Evolutionary conservation across 768 basidiomycete species (phyloP), one percentile per base, ranked within the genome.

Genomic region (Paxillus rubicundulus): DNA sequence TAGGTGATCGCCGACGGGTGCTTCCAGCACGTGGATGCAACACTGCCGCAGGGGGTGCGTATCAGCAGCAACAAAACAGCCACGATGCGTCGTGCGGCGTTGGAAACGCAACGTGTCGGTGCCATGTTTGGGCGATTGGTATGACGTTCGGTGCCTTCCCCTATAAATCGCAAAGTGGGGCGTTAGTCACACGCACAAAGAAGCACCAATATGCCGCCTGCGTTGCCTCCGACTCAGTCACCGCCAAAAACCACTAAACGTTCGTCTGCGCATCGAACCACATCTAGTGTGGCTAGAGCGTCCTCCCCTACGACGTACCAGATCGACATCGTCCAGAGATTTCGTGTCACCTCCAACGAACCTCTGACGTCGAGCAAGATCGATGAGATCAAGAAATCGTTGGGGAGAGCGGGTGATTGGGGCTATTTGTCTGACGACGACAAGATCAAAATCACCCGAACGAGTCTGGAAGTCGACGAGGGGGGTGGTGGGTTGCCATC

Each of bases 351-450:
- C 43, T 70, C 65, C 30, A 50, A 59, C 53, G 62, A 60, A 41
- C 67, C 63, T 24, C 60, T 68, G 44, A 62, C 61, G 40, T 57
- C 49, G 40, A 58, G 49, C 47, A 58, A 40, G 58, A 61, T 70
- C 55, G 62, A 70, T 42, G 58, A 56, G 12, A 64, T 70, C 56
- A 71, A 70, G 62, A 62, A 61, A 40, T 59, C 59, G 21, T 54
- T 70, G 45, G 57, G 60, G 14, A 58, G 48, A 24, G 56, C 54
- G 18, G 55, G 55, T 34, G 68, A 71, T 58, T 62, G 62, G 30
- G 65, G 67, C 54, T 61, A 55, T 58, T 59, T 63, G 49, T 65
- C 69, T 2, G 63, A 65, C 51, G 65, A 67, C 57, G 63, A 64
- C 37, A 59, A 53, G 44, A 42, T 71, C 64, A 68, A 62, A 56